A percentile compares a stretch with the other conserved stretches of the same genome.
phyloP scores from a whole-genome alignment of 345 rosid species.

The Melaleuca alternifolia region DNA sequence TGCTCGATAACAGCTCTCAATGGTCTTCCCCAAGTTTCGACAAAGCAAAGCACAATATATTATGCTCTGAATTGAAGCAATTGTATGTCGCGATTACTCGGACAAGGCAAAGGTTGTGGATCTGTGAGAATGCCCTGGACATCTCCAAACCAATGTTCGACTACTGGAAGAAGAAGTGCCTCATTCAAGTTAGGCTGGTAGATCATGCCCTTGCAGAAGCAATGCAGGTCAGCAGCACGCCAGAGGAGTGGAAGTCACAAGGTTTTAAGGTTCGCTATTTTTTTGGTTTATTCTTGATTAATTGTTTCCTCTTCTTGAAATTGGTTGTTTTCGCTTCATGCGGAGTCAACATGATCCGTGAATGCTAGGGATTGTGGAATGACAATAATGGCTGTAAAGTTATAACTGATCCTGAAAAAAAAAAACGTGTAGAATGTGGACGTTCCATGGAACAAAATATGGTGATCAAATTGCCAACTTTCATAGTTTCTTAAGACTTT shows the following conservation, averaged over 20 bases:
- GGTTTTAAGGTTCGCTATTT: slow-evolving; percentile 24
- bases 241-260: slow-evolving; percentile 32
- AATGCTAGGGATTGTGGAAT: neutral
- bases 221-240: slow-evolving; percentile 35
- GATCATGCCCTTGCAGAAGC: slow-evolving; percentile 25
- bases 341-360: neutral
- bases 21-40: slow-evolving; percentile 16
- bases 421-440: neutral
- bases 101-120: slow-evolving; percentile 45
- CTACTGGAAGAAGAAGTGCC: slow-evolving; percentile 8
- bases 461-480: neutral
- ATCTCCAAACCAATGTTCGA: slow-evolving; percentile 18
- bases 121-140: slow-evolving; percentile 32
- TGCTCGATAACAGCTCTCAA: neutral
- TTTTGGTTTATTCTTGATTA: neutral
- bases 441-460: neutral
- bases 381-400: neutral
- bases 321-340: neutral
- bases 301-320: neutral
- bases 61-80: slow-evolving; percentile 33
- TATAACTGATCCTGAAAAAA: neutral
- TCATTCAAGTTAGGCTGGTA: slow-evolving; percentile 21
- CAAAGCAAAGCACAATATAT: slow-evolving; percentile 19
- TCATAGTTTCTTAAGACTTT: neutral
- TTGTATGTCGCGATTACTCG: slow-evolving; percentile 34